phyloP scores from a whole-genome alignment of 2,329 filamentous ascomycete species.

The Arachnopeziza araneosa region DNA sequence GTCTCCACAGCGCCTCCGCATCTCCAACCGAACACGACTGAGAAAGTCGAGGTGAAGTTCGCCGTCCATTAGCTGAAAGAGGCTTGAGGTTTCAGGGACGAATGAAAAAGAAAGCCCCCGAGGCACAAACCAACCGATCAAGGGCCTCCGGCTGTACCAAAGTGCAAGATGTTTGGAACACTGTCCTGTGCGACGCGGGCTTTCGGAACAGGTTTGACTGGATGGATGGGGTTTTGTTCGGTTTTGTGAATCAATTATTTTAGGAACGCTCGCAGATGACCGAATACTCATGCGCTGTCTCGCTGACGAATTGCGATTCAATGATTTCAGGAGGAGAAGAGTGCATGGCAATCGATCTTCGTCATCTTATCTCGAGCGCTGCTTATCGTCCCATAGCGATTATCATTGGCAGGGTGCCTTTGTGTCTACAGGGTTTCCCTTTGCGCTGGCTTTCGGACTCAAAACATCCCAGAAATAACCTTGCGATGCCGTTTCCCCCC shows the following conservation, averaged over 20 bases:
- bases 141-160: neutral
- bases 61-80: neutral
- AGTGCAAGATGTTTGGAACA: neutral
- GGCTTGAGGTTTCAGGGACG: neutral
- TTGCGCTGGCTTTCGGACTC: neutral
- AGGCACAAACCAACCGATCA: neutral
- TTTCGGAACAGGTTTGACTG: neutral
- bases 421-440: neutral
- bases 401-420: conserved; percentile 1
- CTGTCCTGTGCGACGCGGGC: neutral
- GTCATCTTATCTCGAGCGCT: conserved; percentile 1
- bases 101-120: neutral
- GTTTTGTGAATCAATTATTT: neutral
- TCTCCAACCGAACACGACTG: neutral
- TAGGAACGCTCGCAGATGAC: neutral
- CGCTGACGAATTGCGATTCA: neutral
- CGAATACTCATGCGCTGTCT: too few relatives aligned
- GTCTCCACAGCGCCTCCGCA: neutral
- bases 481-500: too few relatives aligned
- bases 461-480: too few relatives aligned
- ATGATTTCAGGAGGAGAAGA: neutral
- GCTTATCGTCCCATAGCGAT: neutral
- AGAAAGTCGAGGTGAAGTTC: neutral
- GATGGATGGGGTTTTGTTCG: neutral
- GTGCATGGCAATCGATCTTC: neutral